These are phyloP conservation scores for Helenozyma rhizophorensis DNA, from an alignment of 805 yeast genomes.

Conservation along the genomic window DNA sequence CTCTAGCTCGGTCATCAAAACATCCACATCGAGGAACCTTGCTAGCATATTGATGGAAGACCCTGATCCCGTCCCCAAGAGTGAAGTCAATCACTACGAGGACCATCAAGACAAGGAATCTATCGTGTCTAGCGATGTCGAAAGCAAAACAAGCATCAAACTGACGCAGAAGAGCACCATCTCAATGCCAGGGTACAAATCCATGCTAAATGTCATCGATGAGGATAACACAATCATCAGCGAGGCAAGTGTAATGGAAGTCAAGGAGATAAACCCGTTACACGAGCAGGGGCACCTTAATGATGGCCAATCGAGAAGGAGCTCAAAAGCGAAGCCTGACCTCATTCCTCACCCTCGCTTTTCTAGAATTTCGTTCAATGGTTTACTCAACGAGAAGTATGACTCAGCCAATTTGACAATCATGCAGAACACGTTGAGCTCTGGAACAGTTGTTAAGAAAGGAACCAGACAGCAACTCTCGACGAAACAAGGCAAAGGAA, in stretches of 20 bases:
- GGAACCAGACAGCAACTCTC: slow-evolving; percentile 4
- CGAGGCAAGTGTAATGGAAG: too few relatives aligned
- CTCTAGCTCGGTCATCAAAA: slow-evolving; percentile 23
- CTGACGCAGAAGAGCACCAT: background rate
- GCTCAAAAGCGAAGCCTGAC: slow-evolving; percentile 3
- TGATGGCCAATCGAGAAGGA: background rate
- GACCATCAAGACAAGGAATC: background rate
- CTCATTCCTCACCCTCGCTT: slow-evolving; percentile 42
- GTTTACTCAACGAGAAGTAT: slow-evolving; percentile 16
- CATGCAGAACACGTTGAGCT: slow-evolving; percentile 9
- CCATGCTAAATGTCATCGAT: slow-evolving; percentile 20
- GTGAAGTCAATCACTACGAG: background rate
- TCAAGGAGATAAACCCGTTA: too few relatives aligned
- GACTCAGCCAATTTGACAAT: slow-evolving; percentile 7
- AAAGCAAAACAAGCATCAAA: background rate
- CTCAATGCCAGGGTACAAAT: slow-evolving; percentile 11
- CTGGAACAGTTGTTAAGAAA: slow-evolving; percentile 13
- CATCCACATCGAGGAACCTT: slow-evolving; percentile 34
- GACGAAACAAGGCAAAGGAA: slow-evolving; percentile 13
- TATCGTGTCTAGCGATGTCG: background rate
- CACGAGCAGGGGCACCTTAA: background rate
- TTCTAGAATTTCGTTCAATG: slow-evolving; percentile 40
- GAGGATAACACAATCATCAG: slow-evolving; percentile 10
- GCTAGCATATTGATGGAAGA: slow-evolving; percentile 14
- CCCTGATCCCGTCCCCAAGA: slow-evolving; percentile 5